Evolutionary conservation across 495 filamentous ascomycete genomes (phyloP), one percentile per base, ranked within the genome.

Genomic region (Penicillium arizonense): DNA sequence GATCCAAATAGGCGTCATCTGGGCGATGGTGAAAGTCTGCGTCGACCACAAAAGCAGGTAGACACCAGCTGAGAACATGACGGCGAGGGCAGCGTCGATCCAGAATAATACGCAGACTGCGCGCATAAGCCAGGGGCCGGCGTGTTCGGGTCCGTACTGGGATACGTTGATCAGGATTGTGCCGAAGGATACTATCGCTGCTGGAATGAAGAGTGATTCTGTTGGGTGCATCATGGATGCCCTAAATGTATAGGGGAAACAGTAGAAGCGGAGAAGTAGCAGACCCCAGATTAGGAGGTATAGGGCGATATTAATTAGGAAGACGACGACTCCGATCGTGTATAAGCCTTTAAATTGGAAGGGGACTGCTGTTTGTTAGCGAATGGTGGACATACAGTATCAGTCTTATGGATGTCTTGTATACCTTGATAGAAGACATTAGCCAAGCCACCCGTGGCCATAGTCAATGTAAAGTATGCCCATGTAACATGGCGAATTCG

Each of bases 1-100:
- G 32, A 96, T 91, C 90, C 90, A 96, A 41, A 93, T 83, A 0
- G 90, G 90, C 0, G 90, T 96, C 90, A 96, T 96, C 32, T 86
- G 83, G 16, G 85, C 83, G 32, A 96, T 89, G 2, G 90, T 91
- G 59, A 92, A 93, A 20, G 86, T 82, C 56, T 83, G 79, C 1
- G 84, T 87, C 24, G 82, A 85, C 84, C 84, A 87, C 62, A 93
- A 67, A 7, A 87, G 78, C 2, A 92, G 72, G 65, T 92, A 94
- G 37, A 96, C 84, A 6, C 80, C 81, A 12, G 82, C 82, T 18
- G 83, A 86, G 13, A 83, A 78, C 21, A 83, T 47, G 4, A 87
- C 67, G 28, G 88, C 87, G 28, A 90, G 62, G 6, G 72, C 74
- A 53, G 82, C 74, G 61, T 93, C 87, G 23, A 87, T 70, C 89